Conservation (phyloP, 176 grass and related monocot species). For the Zea luxurians region DNA sequence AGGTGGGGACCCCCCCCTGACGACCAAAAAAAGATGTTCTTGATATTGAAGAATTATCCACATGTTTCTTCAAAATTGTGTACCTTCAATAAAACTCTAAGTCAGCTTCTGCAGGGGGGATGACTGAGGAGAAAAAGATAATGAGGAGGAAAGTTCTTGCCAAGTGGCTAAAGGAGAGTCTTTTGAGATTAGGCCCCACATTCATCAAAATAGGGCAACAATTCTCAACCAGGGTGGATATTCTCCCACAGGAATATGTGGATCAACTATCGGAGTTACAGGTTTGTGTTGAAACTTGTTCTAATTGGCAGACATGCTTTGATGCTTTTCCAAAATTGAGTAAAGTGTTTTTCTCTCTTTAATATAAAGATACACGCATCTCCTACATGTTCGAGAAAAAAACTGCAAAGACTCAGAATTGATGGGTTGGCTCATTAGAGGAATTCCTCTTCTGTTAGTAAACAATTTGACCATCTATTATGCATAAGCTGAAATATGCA, state of each 20-base stretch:
- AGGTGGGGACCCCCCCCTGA: no score
- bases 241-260: slow-evolving; percentile 95
- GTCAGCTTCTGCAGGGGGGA: slow-evolving; percentile 59
- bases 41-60: background rate
- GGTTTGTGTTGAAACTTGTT: slow-evolving; percentile 48
- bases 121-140: slow-evolving; percentile 83
- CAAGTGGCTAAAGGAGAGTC: slow-evolving; percentile 97
- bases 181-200: slow-evolving; percentile 93
- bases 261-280: slow-evolving; percentile 96
- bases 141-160: slow-evolving; percentile 76
- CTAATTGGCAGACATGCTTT: background rate
- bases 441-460: slow-evolving; percentile 13
- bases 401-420: background rate
- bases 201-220: slow-evolving; percentile 99
- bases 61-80: slow-evolving; percentile 6
- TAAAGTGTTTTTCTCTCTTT: background rate
- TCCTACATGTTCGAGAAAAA: background rate
- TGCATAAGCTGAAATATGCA: background rate
- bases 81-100: slow-evolving; percentile 22
- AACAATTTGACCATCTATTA: background rate
- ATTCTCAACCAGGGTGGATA: slow-evolving; percentile 97
- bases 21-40: no score
- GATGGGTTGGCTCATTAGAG: slow-evolving; percentile 10
- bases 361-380: background rate
- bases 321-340: slow-evolving; percentile 3